Evolutionary conservation across 2,329 filamentous ascomycete species (phyloP).

Genomic region (Aspergillus niger): DNA sequence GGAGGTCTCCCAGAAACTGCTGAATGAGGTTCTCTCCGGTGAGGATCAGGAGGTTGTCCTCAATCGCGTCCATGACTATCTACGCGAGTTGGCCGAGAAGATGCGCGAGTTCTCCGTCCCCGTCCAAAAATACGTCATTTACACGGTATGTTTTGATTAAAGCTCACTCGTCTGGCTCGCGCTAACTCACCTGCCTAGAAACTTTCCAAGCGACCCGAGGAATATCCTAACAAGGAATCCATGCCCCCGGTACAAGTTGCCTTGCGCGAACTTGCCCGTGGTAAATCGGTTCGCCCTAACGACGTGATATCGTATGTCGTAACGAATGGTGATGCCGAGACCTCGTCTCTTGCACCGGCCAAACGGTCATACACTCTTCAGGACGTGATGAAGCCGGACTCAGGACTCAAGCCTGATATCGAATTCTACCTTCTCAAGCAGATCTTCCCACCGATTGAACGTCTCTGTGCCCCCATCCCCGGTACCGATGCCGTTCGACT

Average conservation of each 20-base stretch:
- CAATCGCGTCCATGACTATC: slow-evolving; percentile 87
- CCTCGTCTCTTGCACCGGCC: slow-evolving; percentile 63
- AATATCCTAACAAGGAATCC: slow-evolving; percentile 89
- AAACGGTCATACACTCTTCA: slow-evolving; percentile 87
- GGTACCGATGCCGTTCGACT: slow-evolving; percentile 89
- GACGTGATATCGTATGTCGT: slow-evolving; percentile 97
- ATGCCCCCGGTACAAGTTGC: slow-evolving; percentile 99
- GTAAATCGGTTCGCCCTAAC: slow-evolving; percentile 85
- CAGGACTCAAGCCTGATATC: slow-evolving; percentile 79
- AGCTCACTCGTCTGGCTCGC: neutral
- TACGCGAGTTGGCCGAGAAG: slow-evolving; percentile 77
- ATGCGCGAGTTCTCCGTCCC: slow-evolving; percentile 82
- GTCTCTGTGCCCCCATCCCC: slow-evolving; percentile 91
- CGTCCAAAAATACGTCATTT: slow-evolving; percentile 90
- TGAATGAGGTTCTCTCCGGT: slow-evolving; percentile 94
- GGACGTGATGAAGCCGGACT: slow-evolving; percentile 77
- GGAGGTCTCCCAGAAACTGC: slow-evolving; percentile 83
- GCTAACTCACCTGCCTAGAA: slow-evolving; percentile 54
- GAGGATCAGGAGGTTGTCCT: slow-evolving; percentile 88
- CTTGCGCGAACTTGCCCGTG: slow-evolving; percentile 79
- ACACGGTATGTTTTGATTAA: slow-evolving; percentile 58
- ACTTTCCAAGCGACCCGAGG: slow-evolving; percentile 87
- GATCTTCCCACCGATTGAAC: slow-evolving; percentile 95
- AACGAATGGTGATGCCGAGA: slow-evolving; percentile 68
- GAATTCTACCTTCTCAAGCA: slow-evolving; percentile 99